A percentile compares a stretch with the other conserved stretches of the same genome.
Conservation (phyloP, 306 rosid genomes). For the Cicer arietinum region DNA sequence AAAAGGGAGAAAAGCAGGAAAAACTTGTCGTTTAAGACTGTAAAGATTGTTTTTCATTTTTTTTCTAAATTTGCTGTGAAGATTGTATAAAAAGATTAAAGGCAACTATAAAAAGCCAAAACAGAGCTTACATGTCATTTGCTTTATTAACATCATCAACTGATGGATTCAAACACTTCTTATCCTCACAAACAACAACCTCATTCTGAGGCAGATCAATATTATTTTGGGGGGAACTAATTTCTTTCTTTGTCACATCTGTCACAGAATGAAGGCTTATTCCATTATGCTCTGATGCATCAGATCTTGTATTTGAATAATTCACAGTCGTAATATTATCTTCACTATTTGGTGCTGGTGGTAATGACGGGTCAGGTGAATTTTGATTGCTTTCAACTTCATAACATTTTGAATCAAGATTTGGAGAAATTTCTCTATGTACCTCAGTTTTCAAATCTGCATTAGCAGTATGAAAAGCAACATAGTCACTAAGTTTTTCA, state of each 20-base stretch:
- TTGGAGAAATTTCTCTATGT: slow-evolving; percentile 43
- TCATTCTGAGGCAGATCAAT: slow-evolving; percentile 43
- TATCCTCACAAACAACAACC: slow-evolving; percentile 47
- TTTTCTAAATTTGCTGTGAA: neutral
- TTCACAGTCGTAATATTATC: slow-evolving; percentile 39
- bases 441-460: slow-evolving; percentile 45
- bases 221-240: slow-evolving; percentile 47
- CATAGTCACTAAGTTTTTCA: slow-evolving; percentile 44
- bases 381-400: slow-evolving; percentile 49
- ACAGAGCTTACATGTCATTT: slow-evolving; percentile 66
- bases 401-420: slow-evolving; percentile 47
- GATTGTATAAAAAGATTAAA: slow-evolving; percentile 1
- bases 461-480: slow-evolving; percentile 46
- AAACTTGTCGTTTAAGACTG: neutral
- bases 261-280: slow-evolving; percentile 44
- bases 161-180: slow-evolving; percentile 48
- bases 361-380: slow-evolving; percentile 47
- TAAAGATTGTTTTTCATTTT: neutral
- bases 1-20: slow-evolving; percentile 14
- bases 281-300: slow-evolving; percentile 46
- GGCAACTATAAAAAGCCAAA: slow-evolving; percentile 9
- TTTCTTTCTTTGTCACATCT: slow-evolving; percentile 29
- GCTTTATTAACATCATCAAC: slow-evolving; percentile 50
- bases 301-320: slow-evolving; percentile 46
- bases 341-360: slow-evolving; percentile 46